Evolutionary conservation across 192 early-diverging fungal genomes (phyloP), one percentile per base, ranked within the genome.

Genomic region (Umbelopsis ramanniana): DNA sequence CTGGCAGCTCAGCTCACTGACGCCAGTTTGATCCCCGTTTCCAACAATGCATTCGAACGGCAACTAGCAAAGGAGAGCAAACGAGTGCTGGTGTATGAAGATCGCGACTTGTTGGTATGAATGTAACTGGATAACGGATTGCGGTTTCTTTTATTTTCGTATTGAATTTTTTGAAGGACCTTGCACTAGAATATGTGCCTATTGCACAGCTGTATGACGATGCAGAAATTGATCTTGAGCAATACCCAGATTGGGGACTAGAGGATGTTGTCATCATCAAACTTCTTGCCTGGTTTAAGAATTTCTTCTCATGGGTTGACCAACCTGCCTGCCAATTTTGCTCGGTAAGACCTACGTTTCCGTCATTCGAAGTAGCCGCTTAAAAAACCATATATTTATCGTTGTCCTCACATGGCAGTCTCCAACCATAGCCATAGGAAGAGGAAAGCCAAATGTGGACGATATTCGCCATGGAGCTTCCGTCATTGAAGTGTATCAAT

Each of bases 251-350:
- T 37, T 69, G 26, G 43, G 21, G 24, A 11, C 47, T 80, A 26
- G 60, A 68, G 6, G 73, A 70, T 6, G 23, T 45, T 19, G 63
- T 72, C 9, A 60, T 77, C 14, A 74, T 73, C 15, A 72, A 79
- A 11, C 67, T 86, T 17, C 40, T 87, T 52, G 70, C 76, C 21
- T 87, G 86, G 86, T 87, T 86, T 70, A 87, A 87, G 52, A 72
- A 70, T 8, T 87, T 82, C 52, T 87, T 87, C 67, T 73, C 70
- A 7, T 87, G 86, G 86, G 81, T 85, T 9, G 74, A 87, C 52
- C 46, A 75, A 35, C 77, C 79, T 17, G 75, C 79, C 2, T 87
- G 86, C 54, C 70, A 69, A 24, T 60, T 55, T 46, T 86, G 85
- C 46, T 46, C 73, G 43, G 83, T 82, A 77, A 26, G 53, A 35